Conservation (phyloP, 2,329 filamentous ascomycete genomes). For the Epichloe elymi region DNA sequence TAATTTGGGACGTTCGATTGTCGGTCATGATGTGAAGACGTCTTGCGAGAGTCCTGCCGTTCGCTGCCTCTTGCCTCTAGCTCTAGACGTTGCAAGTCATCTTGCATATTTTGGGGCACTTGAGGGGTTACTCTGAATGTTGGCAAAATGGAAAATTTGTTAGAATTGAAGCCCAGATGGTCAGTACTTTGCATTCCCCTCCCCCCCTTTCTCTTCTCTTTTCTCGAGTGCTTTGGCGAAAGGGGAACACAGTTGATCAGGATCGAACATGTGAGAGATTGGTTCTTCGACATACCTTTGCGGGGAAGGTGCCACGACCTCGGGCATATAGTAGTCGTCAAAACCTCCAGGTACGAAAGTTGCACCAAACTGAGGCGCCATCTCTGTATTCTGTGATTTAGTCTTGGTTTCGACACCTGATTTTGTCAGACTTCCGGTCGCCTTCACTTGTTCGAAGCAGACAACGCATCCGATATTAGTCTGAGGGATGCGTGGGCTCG, state of each 20-base stretch:
- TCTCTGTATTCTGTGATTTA: constrained; percentile 12
- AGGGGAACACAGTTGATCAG: background rate
- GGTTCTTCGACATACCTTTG: constrained; percentile 34
- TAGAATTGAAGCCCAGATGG: constrained; percentile 22
- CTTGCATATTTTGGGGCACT: constrained; percentile 92
- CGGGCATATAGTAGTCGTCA: constrained; percentile 49
- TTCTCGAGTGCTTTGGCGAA: background rate
- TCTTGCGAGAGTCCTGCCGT: constrained; percentile 19
- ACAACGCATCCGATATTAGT: too few relatives aligned
- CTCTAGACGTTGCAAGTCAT: constrained; percentile 84
- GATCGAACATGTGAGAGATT: background rate
- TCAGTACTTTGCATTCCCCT: background rate
- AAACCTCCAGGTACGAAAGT: constrained; percentile 46
- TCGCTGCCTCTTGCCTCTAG: constrained; percentile 50
- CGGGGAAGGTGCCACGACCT: constrained; percentile 43
- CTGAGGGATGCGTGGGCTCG: background rate
- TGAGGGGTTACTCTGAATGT: constrained; percentile 73
- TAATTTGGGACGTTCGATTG: constrained; percentile 31
- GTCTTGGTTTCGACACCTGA: constrained; percentile 2
- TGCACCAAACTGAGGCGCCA: constrained; percentile 30
- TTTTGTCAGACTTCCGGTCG: background rate
- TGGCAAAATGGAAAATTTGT: constrained; percentile 18
- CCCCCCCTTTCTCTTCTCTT: background rate
- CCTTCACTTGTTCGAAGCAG: background rate
- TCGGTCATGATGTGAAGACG: constrained; percentile 24